Conservation (phyloP, 495 filamentous ascomycete genomes). For the Aspergillus bertholletiae region DNA sequence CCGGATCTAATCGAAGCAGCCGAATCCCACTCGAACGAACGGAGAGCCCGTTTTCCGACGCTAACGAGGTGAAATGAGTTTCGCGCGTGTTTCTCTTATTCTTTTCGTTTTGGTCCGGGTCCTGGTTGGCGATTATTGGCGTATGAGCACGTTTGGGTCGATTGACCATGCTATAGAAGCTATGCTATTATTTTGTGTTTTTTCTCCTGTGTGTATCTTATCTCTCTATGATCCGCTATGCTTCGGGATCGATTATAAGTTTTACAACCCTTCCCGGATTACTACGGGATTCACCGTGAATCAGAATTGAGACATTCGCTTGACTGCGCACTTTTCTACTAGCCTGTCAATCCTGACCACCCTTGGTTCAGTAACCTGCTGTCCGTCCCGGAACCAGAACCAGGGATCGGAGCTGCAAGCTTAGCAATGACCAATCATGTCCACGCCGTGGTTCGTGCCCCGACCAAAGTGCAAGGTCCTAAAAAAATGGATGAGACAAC, state of each 20-base stretch:
- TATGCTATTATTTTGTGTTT: constrained; percentile 10
- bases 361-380: no score
- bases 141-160: constrained; percentile 3
- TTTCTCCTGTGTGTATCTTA: not conserved
- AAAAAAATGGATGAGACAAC: no score
- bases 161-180: constrained; percentile 11
- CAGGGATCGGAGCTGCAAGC: not conserved
- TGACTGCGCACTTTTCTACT: no score
- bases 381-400: not conserved
- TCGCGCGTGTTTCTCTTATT: not conserved
- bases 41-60: constrained; percentile 45
- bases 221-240: constrained; percentile 18
- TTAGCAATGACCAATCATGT: no score
- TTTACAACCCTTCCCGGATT: not conserved
- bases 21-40: constrained; percentile 28
- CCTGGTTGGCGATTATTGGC: constrained; percentile 9
- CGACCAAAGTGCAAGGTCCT: no score
- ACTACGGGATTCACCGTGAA: not conserved
- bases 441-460: not conserved
- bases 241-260: not conserved
- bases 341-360: no score
- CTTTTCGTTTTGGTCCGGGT: constrained; percentile 1
- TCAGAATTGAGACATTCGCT: not conserved
- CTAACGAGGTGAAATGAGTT: constrained; percentile 57
- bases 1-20: constrained; percentile 24